phyloP scores from a whole-genome alignment of 257 asterid genomes.

The Solanum sejunctum region DNA sequence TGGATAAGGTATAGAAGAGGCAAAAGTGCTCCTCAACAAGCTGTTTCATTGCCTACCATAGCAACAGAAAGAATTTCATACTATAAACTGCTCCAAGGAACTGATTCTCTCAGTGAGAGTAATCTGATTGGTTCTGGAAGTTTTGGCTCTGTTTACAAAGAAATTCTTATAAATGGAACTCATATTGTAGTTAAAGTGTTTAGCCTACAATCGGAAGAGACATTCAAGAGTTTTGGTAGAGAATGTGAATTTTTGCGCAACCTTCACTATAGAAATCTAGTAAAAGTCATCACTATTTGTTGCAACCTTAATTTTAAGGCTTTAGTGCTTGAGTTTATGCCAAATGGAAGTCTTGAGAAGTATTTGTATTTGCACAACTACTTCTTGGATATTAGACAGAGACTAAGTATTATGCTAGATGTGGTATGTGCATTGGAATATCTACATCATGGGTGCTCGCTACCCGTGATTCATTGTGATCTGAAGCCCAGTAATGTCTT shows the following conservation, averaged over 20 bases:
- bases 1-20: not conserved
- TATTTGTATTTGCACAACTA: no score
- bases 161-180: rapidly evolving
- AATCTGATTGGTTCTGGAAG: not conserved
- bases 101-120: not conserved
- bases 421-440: no score
- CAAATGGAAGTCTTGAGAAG: no score
- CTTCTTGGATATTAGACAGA: no score
- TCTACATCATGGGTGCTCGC: no score
- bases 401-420: no score
- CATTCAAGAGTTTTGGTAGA: not conserved
- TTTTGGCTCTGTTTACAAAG: not conserved
- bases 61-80: not conserved
- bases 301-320: not conserved
- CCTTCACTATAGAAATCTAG: not conserved
- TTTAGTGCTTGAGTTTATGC: no score
- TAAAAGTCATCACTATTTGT: not conserved
- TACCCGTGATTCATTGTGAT: no score
- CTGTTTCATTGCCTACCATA: rapidly evolving
- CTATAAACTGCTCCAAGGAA: not conserved
- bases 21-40: not conserved
- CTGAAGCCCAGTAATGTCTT: no score
- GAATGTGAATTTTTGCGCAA: not conserved
- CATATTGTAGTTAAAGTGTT: no score
- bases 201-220: not conserved